Conservation (phyloP, 2,329 filamentous ascomycete genomes). For the Acarospora socialis region DNA sequence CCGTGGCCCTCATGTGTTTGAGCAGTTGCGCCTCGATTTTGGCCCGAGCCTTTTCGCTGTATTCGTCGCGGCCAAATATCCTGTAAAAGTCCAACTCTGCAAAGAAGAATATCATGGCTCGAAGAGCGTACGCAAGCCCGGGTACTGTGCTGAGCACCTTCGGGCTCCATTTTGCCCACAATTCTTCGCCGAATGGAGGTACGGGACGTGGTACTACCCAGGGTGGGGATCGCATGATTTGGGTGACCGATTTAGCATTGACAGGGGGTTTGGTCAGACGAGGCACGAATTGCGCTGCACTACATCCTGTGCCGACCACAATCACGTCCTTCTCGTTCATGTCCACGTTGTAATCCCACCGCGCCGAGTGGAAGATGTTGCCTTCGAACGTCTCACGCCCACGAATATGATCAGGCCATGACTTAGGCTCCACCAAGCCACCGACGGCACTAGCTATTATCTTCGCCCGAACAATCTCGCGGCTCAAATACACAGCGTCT, state of each 20-base stretch:
- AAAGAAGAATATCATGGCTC: constrained; percentile 31
- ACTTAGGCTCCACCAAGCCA: constrained; percentile 40
- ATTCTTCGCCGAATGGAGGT: constrained; percentile 25
- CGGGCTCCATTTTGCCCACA: constrained; percentile 34
- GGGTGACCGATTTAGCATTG: constrained; percentile 42
- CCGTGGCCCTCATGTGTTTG: constrained; percentile 32
- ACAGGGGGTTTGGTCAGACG: constrained; percentile 32
- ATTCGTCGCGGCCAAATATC: constrained; percentile 29
- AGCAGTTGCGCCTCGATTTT: constrained; percentile 31
- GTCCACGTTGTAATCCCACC: constrained; percentile 40
- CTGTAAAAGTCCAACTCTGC: constrained; percentile 30
- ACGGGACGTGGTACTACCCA: constrained; percentile 35
- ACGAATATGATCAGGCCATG: constrained; percentile 35
- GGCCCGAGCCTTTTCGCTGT: constrained; percentile 26
- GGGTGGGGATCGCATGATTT: constrained; percentile 44
- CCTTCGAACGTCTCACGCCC: constrained; percentile 41
- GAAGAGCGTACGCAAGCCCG: constrained; percentile 31
- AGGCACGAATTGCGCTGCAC: constrained; percentile 43
- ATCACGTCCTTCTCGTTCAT: constrained; percentile 41
- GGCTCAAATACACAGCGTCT: constrained; percentile 34
- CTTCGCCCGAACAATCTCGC: constrained; percentile 39
- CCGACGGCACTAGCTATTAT: constrained; percentile 42
- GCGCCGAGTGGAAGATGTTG: constrained; percentile 42
- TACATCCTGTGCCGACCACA: constrained; percentile 44
- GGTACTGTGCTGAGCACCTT: constrained; percentile 36